Percentiles rank a stretch among this genome's conserved stretches.
Evolutionary conservation across 2,329 filamentous ascomycete genomes (phyloP).

Genomic region (Piedraia hortae): DNA sequence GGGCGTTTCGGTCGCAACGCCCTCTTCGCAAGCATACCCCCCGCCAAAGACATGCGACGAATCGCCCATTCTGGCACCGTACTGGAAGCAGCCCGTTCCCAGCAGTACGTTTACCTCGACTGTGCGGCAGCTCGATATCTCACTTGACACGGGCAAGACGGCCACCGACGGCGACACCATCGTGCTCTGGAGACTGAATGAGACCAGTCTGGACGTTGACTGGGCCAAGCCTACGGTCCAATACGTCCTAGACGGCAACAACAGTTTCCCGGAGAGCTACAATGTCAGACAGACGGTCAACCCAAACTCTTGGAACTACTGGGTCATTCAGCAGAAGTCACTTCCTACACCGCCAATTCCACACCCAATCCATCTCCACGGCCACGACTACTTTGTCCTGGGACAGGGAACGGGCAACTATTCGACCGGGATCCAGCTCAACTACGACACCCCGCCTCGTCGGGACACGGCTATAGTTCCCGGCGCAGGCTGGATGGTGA

Average conservation of each 20-base stretch:
- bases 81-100: constrained; percentile 14
- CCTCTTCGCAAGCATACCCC: constrained; percentile 5
- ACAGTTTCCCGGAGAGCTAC: constrained; percentile 14
- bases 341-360: constrained; percentile 11
- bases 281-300: constrained; percentile 17
- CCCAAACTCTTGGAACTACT: constrained; percentile 8
- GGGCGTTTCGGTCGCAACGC: constrained; percentile 5
- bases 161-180: constrained; percentile 14
- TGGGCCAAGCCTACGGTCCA: constrained; percentile 20
- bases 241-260: constrained; percentile 17
- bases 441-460: constrained; percentile 18
- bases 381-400: constrained; percentile 13
- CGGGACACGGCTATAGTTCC: constrained; percentile 23
- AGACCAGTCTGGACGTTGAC: constrained; percentile 16
- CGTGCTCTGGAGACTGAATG: constrained; percentile 15
- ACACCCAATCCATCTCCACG: constrained; percentile 13
- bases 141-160: constrained; percentile 9
- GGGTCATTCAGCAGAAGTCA: constrained; percentile 18
- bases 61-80: constrained; percentile 8
- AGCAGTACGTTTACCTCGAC: constrained; percentile 1
- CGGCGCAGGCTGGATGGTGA: constrained; percentile 19
- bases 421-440: constrained; percentile 10
- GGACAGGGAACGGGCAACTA: constrained; percentile 8
- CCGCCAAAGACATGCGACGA: constrained; percentile 10
- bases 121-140: constrained; percentile 8